Base-by-base conservation (phyloP, 2,329 filamentous ascomycete species). In the Dothideomycetidae sp. region DNA sequence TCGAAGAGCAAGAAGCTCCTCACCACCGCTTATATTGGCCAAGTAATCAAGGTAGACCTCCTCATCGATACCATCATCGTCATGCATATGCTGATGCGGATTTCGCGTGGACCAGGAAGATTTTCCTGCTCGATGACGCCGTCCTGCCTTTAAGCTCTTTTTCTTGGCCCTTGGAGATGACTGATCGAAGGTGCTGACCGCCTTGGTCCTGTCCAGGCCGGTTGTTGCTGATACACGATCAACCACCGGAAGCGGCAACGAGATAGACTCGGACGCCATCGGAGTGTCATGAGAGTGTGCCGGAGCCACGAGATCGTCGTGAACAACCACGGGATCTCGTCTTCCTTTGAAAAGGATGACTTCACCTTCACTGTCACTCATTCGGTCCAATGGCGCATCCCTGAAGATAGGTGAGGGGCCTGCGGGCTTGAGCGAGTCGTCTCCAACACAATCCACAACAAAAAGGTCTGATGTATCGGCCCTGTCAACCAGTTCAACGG, bases 21-120 rank as follows among this genome's bases (percentile, higher is more conserved):
- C 40, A 32, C 26, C 36, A 3, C 39, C 42, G n/a, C 44, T 48
- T 49, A 81, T 65, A 43, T 84, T 82, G 30, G 71, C 67, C 49
- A 83, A 76, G 48, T 85, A 85, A 49, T 86, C 81, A 1, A 71
- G 69, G 47, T 76, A 58, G 29, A 75, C 62, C 1, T 64, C 69
- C 1, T 65, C 69, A 28, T 75, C 71, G 12, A 77, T 67, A 12
- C 49, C 42, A 10, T 46, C 34, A 5, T 47, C 44, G n/a, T 26
- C 21, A 26, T 26, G 21, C 21, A n/a, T n/a, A n/a, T n/a, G n/a
- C n/a, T n/a, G n/a, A n/a, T n/a, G n/a, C n/a, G n/a, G n/a, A n/a
- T n/a, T n/a, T n/a, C n/a, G n/a, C n/a, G n/a, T n/a, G n/a, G n/a
- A n/a, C n/a, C n/a, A n/a, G n/a, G n/a, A n/a, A n/a, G n/a, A n/a